phyloP scores from a whole-genome alignment of 169 alveolate genomes.

The Cryptosporidium parvum region DNA sequence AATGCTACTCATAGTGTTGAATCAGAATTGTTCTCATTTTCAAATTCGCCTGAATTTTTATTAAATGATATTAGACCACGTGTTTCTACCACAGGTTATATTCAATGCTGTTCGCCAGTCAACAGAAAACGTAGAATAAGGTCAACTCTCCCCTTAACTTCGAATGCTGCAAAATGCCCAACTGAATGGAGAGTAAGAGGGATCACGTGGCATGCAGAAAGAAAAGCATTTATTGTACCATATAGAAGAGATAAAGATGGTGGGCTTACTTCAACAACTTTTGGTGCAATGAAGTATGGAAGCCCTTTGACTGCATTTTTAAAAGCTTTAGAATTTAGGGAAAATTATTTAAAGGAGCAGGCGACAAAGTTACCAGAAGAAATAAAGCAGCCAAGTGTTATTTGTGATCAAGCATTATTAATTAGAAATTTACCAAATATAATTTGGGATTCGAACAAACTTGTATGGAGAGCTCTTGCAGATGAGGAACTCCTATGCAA shows the following conservation, averaged over 20 bases:
- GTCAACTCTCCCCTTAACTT: constrained; percentile 68
- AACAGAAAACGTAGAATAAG: constrained; percentile 56
- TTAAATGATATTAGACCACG: constrained; percentile 16
- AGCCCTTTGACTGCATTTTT: constrained; percentile 74
- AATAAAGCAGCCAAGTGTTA: constrained; percentile 47
- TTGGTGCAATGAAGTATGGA: constrained; percentile 76
- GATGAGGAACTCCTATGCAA: constrained; percentile 49
- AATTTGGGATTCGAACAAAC: constrained; percentile 54
- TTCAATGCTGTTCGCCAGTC: constrained; percentile 55
- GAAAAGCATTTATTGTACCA: constrained; percentile 75
- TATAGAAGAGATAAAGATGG: constrained; percentile 75
- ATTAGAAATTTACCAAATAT: constrained; percentile 70
- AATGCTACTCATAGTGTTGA: neutral
- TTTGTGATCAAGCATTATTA: constrained; percentile 66
- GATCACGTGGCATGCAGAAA: constrained; percentile 76
- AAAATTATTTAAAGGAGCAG: constrained; percentile 65
- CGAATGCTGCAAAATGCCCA: constrained; percentile 76
- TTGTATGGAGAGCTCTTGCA: constrained; percentile 68
- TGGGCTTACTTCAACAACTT: constrained; percentile 72
- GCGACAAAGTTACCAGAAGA: constrained; percentile 49
- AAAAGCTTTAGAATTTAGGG: constrained; percentile 67
- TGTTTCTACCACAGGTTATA: constrained; percentile 19
- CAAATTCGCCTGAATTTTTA: constrained; percentile 3
- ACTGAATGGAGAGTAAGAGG: constrained; percentile 76
- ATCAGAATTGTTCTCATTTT: constrained; percentile 17